Evolutionary conservation across 495 filamentous ascomycete species (phyloP).

Genomic region (Penicillium daleae): DNA sequence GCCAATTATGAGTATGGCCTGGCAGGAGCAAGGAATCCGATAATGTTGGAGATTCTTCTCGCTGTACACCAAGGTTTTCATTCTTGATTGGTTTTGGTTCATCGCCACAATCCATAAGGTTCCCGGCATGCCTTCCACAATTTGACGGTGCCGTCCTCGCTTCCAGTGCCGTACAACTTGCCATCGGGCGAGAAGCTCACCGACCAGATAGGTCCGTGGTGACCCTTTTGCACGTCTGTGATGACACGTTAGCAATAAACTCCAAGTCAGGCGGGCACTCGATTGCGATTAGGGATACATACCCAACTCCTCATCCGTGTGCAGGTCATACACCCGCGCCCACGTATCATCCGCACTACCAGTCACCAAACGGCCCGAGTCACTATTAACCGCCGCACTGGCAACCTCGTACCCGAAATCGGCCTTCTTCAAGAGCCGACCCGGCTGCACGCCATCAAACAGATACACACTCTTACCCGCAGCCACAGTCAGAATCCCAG

Average conservation of each 20-base stretch:
- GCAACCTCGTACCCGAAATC: conserved; percentile 82
- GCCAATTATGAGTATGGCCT: background rate
- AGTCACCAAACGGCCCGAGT: conserved; percentile 79
- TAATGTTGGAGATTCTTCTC: background rate
- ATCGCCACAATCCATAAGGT: conserved; percentile 70
- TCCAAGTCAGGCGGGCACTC: background rate
- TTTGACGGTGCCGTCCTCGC: conserved; percentile 97
- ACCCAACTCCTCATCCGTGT: conserved; percentile 77
- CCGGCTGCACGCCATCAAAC: conserved; percentile 75
- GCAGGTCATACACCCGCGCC: conserved; percentile 89
- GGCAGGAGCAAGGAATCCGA: background rate
- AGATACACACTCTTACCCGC: conserved; percentile 93
- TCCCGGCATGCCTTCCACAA: conserved; percentile 77
- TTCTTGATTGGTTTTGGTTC: background rate
- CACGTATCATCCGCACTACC: conserved; percentile 88
- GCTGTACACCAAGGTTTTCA: background rate
- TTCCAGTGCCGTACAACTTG: conserved; percentile 93
- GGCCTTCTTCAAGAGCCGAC: conserved; percentile 73
- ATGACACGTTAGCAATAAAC: conserved; percentile 28
- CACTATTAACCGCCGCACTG: conserved; percentile 83
- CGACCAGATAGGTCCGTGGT: conserved; percentile 97
- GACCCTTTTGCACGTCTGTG: conserved; percentile 88
- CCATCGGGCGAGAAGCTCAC: conserved; percentile 92
- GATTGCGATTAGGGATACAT: conserved; percentile 16
- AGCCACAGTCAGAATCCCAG: conserved; percentile 55